Percentiles rank a stretch among this genome's conserved stretches.
Evolutionary conservation across 257 asterid genomes (phyloP).

Genomic region (Paulownia fortunei): DNA sequence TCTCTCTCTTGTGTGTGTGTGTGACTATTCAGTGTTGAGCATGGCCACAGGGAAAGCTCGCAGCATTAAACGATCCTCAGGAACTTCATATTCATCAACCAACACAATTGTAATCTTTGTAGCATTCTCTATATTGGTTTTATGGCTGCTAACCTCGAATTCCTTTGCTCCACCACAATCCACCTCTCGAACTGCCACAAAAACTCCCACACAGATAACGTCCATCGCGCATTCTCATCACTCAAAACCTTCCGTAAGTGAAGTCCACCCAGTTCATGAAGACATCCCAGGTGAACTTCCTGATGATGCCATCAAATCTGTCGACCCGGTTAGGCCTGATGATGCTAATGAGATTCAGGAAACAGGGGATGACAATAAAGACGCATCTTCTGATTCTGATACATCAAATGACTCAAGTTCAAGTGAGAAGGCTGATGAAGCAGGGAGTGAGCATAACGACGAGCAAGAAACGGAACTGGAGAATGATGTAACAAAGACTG

Average conservation of each 20-base stretch:
- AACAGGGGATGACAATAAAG: conserved; percentile 12
- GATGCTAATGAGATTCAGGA: conserved; percentile 12
- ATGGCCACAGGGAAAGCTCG: conserved; percentile 59
- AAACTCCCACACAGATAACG: conserved; percentile 19
- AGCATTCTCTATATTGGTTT: conserved; percentile 56
- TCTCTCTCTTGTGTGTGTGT: neutral
- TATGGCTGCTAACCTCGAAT: conserved; percentile 71
- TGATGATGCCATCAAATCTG: conserved; percentile 48
- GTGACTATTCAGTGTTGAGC: neutral
- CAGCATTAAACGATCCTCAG: conserved; percentile 54
- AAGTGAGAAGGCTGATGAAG: neutral
- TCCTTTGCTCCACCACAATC: conserved; percentile 49
- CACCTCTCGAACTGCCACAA: conserved; percentile 32
- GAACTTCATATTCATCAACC: conserved; percentile 56
- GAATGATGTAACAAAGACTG: conserved; percentile 6
- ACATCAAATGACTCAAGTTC: neutral
- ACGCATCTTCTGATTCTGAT: conserved; percentile 21
- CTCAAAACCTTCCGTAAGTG: conserved; percentile 24
- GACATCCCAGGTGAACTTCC: conserved; percentile 64
- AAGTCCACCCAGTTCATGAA: conserved; percentile 39
- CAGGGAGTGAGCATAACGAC: neutral
- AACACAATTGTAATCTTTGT: conserved; percentile 55
- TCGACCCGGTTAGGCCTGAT: conserved; percentile 20
- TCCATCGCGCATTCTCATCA: conserved; percentile 28
- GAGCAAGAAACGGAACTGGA: conserved; percentile 30